Evolutionary conservation across 805 yeast genomes (phyloP).

Genomic region (Metschnikowia orientalis): DNA sequence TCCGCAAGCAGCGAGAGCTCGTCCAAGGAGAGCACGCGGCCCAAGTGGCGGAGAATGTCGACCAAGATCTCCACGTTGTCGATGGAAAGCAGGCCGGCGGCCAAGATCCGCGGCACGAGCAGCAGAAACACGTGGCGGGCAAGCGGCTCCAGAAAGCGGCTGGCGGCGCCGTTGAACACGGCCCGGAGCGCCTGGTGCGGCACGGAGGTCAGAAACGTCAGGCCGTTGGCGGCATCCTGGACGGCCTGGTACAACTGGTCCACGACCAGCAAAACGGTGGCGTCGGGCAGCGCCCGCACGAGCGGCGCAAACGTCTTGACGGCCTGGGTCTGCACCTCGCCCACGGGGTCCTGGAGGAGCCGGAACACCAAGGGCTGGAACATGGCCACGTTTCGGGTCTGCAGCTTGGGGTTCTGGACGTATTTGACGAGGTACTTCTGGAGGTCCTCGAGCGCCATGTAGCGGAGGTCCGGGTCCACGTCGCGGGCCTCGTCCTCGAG

Average conservation of each 20-base stretch:
- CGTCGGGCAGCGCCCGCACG: conserved; percentile 33
- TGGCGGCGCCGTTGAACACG: conserved; percentile 31
- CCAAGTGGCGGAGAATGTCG: conserved; percentile 51
- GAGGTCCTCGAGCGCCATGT: conserved; percentile 79
- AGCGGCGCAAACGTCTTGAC: conserved; percentile 52
- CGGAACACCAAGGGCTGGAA: conserved; percentile 39
- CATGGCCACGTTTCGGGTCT: conserved; percentile 24
- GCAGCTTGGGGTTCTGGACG: conserved; percentile 18
- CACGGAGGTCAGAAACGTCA: conserved; percentile 42
- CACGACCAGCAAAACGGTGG: conserved; percentile 28
- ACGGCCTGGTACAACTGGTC: conserved; percentile 24
- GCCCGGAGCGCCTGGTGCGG: conserved; percentile 51
- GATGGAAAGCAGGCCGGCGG: conserved; percentile 30
- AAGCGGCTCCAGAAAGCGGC: conserved; percentile 22
- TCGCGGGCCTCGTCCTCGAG: conserved; percentile 48
- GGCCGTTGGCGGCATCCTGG: conserved; percentile 15
- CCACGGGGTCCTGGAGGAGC: conserved; percentile 53
- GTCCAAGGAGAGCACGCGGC: conserved; percentile 32
- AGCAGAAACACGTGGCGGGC: conserved; percentile 30
- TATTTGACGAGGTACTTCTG: conserved; percentile 38
- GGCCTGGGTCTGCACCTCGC: conserved; percentile 75
- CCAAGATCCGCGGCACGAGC: conserved; percentile 37
- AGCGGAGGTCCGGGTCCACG: conserved; percentile 77
- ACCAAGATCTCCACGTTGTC: conserved; percentile 60
- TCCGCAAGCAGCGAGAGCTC: conserved; percentile 31